phyloP scores from a whole-genome alignment of 441 rosid species.

The Bocquillonia castaneifolia region DNA sequence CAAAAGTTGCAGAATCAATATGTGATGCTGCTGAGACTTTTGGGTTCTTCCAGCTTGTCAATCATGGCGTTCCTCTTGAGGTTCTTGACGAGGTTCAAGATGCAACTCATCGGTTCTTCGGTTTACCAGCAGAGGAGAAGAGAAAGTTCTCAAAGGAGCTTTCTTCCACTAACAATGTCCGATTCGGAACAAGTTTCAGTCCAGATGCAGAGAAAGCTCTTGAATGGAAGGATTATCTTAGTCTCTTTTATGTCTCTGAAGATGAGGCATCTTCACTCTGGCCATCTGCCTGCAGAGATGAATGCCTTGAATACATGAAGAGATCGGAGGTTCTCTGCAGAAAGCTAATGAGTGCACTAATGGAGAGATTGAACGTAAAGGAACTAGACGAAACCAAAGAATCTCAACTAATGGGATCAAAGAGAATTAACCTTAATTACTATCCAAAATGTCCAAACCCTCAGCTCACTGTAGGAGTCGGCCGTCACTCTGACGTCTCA shows the following conservation, averaged over 20 bases:
- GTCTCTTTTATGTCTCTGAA: slow-evolving; percentile 27
- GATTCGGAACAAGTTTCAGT: slow-evolving; percentile 27
- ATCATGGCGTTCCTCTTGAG: slow-evolving; percentile 32
- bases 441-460: slow-evolving; percentile 32
- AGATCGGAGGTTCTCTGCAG: slow-evolving; percentile 17
- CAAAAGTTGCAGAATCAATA: slow-evolving; percentile 20
- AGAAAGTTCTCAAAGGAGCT: slow-evolving; percentile 18
- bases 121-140: slow-evolving; percentile 25
- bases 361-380: slow-evolving; percentile 19
- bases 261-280: slow-evolving; percentile 27
- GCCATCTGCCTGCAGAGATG: slow-evolving; percentile 22
- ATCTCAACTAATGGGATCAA: slow-evolving; percentile 4
- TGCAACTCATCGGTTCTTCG: slow-evolving; percentile 32
- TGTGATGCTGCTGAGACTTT: slow-evolving; percentile 30
- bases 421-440: slow-evolving; percentile 13
- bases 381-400: slow-evolving; percentile 19
- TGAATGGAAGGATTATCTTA: slow-evolving; percentile 33
- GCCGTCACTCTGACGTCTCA: slow-evolving; percentile 49
- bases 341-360: slow-evolving; percentile 8
- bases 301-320: slow-evolving; percentile 24
- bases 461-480: slow-evolving; percentile 29
- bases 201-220: slow-evolving; percentile 29
- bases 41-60: slow-evolving; percentile 38
- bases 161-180: slow-evolving; percentile 17
- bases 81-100: slow-evolving; percentile 24